A percentile compares a stretch with the other conserved stretches of the same genome.
These are phyloP conservation scores for Termitomyces sp. DNA, from an alignment of 768 basidiomycete species.

Conservation along the genomic window DNA sequence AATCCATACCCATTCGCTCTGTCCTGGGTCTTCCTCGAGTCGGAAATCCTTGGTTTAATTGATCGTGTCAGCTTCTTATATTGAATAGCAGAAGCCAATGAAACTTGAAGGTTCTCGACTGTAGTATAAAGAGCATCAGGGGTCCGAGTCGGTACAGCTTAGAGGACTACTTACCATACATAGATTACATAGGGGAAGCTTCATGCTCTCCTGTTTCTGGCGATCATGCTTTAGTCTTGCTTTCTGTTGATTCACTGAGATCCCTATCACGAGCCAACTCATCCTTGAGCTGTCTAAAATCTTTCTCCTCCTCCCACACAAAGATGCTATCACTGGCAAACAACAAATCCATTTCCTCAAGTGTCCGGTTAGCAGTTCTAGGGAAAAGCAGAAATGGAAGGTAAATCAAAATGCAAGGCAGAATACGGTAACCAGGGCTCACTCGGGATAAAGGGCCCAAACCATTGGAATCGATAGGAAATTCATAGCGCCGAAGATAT, in stretches of 20 bases:
- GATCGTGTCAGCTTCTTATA: background rate
- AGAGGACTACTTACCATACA: background rate
- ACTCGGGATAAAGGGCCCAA: slow-evolving; percentile 44
- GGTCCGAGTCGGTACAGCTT: background rate
- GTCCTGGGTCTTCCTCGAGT: background rate
- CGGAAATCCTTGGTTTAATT: background rate
- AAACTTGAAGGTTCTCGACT: background rate
- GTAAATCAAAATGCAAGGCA: background rate
- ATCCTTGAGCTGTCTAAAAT: slow-evolving; percentile 34
- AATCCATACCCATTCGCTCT: background rate
- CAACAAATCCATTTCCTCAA: slow-evolving; percentile 43
- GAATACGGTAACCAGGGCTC: slow-evolving; percentile 5
- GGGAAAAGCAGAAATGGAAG: background rate
- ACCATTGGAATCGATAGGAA: slow-evolving; percentile 40
- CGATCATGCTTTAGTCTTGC: background rate
- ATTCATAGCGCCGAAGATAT: slow-evolving; percentile 41
- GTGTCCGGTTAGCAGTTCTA: slow-evolving; percentile 35
- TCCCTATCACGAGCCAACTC: slow-evolving; percentile 21
- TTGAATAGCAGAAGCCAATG: background rate
- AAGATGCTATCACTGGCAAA: slow-evolving; percentile 41
- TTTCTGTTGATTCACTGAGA: slow-evolving; percentile 14
- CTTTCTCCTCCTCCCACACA: slow-evolving; percentile 41
- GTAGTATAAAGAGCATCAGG: background rate
- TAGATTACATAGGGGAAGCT: background rate
- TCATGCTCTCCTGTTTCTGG: background rate